A percentile compares a stretch with the other conserved stretches of the same genome.
These are phyloP conservation scores for Camelina neglecta DNA, from an alignment of 345 rosid species.

Conservation along the genomic window DNA sequence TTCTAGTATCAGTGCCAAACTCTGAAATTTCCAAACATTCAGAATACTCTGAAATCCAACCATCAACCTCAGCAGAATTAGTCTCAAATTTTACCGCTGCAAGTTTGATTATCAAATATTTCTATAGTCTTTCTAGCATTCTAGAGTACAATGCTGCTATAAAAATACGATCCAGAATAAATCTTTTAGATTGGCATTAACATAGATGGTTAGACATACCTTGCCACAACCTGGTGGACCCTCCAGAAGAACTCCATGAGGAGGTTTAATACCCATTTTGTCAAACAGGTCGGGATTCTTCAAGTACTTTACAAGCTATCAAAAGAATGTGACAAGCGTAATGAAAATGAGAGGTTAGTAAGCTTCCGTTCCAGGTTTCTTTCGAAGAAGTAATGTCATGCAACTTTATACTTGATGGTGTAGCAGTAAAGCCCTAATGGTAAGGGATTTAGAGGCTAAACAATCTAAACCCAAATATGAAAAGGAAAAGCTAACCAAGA, in stretches of 20 bases:
- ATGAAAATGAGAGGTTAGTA: neutral
- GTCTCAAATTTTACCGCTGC: conserved; percentile 18
- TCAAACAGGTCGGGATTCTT: conserved; percentile 95
- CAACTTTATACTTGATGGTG: conserved; percentile 10
- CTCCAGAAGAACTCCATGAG: conserved; percentile 96
- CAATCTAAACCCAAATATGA: conserved; percentile 8
- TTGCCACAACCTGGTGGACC: conserved; percentile 99
- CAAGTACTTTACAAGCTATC: conserved; percentile 87
- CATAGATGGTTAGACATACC: conserved; percentile 53
- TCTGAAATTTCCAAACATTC: conserved; percentile 16
- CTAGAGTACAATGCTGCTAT: conserved; percentile 5
- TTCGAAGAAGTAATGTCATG: neutral
- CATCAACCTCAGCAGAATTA: neutral
- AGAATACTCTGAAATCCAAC: conserved; percentile 1
- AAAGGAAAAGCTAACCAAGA: conserved; percentile 13
- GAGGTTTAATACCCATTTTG: conserved; percentile 94
- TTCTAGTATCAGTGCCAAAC: conserved; percentile 15
- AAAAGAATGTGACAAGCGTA: conserved; percentile 30
- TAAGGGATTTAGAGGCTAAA: conserved; percentile 3
- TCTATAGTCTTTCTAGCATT: neutral
- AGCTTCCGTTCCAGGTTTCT: no score
- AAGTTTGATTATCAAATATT: conserved; percentile 2
- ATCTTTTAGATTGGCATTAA: conserved; percentile 22
- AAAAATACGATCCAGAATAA: conserved; percentile 12
- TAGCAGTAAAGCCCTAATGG: conserved; percentile 2